These are phyloP conservation scores for Obba rivulosa DNA, from an alignment of 768 basidiomycete genomes.

Conservation along the genomic window DNA sequence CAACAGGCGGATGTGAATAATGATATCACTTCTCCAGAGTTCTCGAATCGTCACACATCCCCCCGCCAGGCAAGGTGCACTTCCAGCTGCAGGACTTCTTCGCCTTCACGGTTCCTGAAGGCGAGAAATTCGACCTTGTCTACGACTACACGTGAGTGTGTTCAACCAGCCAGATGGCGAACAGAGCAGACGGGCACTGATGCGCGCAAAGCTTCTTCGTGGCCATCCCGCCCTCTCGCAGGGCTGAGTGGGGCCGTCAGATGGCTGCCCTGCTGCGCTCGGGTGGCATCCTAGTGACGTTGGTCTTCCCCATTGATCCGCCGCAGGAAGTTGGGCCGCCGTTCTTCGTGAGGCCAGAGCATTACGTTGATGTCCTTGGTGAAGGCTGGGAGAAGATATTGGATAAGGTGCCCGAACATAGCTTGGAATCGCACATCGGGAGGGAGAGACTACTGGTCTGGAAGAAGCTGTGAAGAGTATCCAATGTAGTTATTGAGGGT, in stretches of 20 bases:
- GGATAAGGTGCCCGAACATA: constrained; percentile 45
- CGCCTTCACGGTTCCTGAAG: constrained; percentile 43
- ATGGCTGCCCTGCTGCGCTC: constrained; percentile 52
- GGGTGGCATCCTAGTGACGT: constrained; percentile 57
- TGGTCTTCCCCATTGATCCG: constrained; percentile 52
- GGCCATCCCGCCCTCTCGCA: constrained; percentile 52
- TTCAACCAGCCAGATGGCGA: neutral
- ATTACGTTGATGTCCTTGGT: constrained; percentile 47
- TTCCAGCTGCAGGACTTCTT: constrained; percentile 55
- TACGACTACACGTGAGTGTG: constrained; percentile 57
- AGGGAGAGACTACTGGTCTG: constrained; percentile 52
- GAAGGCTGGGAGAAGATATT: constrained; percentile 48
- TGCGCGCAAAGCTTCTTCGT: constrained; percentile 54
- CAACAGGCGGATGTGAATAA: neutral
- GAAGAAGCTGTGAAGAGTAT: constrained; percentile 32
- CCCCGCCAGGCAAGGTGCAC: constrained; percentile 26
- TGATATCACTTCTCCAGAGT: constrained; percentile 5
- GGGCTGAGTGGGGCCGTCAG: constrained; percentile 52
- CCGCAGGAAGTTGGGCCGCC: constrained; percentile 51
- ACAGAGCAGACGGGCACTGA: neutral
- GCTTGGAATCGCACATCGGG: constrained; percentile 35
- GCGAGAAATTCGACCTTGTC: constrained; percentile 45
- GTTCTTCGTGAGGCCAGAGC: constrained; percentile 51
- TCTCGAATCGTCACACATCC: constrained; percentile 14
- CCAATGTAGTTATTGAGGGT: too few species aligned